These are phyloP conservation scores for Discostella stelligeroides DNA, from an alignment of 108 stramenopile genomes.

Conservation along the genomic window DNA sequence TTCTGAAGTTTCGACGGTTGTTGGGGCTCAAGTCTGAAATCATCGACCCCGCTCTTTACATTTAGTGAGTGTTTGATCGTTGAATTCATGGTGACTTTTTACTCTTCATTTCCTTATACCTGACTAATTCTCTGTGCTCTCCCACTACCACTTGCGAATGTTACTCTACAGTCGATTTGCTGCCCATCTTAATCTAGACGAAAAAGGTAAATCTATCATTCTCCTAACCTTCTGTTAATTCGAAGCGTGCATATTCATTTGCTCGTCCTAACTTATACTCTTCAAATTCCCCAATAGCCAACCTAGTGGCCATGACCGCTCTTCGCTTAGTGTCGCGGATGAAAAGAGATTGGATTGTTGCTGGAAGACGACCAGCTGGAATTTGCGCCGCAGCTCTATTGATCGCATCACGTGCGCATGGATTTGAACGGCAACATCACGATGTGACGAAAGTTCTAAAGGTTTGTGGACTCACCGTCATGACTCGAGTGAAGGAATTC, in stretches of 20 bases:
- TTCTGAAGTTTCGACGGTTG: constrained; percentile 92
- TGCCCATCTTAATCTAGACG: constrained; percentile 93
- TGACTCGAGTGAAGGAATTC: constrained; percentile 90
- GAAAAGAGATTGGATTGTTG: constrained; percentile 99
- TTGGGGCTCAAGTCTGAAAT: constrained; percentile 93
- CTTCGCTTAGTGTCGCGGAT: constrained; percentile 92
- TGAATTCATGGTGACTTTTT: neutral
- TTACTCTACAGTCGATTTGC: constrained; percentile 82
- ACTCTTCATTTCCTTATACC: neutral
- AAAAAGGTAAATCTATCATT: constrained; percentile 50
- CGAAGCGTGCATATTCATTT: constrained; percentile 7
- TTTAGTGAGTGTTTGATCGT: constrained; percentile 63
- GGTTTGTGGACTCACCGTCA: constrained; percentile 91
- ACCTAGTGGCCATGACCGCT: constrained; percentile 87
- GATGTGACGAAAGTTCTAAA: constrained; percentile 89
- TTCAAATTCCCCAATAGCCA: constrained; percentile 48
- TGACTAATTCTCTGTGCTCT: neutral
- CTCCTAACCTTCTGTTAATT: constrained; percentile 10
- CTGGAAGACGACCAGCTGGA: constrained; percentile 96
- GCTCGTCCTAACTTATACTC: too few species aligned
- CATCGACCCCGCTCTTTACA: constrained; percentile 97
- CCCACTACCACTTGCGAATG: too few species aligned
- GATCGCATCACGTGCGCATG: constrained; percentile 95
- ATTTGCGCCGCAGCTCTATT: constrained; percentile 96
- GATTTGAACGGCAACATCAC: constrained; percentile 83